Conservation (phyloP, 2,329 filamentous ascomycete genomes). For the Xylaria digitata region DNA sequence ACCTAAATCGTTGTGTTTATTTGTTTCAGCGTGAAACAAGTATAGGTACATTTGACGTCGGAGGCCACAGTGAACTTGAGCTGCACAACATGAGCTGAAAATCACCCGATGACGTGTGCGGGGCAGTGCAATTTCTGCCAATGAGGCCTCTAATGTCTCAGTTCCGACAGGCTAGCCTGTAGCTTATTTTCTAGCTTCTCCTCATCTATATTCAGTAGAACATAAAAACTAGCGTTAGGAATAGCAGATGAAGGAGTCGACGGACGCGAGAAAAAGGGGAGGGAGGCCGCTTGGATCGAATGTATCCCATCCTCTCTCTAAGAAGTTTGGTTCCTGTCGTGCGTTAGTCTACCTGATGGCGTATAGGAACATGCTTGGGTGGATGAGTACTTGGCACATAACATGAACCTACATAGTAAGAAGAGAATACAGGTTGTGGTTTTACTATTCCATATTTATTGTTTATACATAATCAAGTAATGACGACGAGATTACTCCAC, state of each 20-base stretch:
- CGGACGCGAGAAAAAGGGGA: too few species aligned
- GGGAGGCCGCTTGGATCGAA: too few species aligned
- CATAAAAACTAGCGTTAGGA: background rate
- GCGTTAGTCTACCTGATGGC: background rate
- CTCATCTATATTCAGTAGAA: background rate
- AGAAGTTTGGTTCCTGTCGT: background rate
- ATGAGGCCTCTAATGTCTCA: conserved; percentile 3
- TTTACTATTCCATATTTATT: background rate
- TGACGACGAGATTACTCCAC: background rate
- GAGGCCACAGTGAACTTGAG: background rate
- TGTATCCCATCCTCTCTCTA: too few species aligned
- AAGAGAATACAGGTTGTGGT: background rate
- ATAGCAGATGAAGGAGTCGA: background rate
- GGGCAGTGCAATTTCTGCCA: conserved; percentile 35
- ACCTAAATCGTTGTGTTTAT: conserved; percentile 3
- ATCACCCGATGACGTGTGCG: conserved; percentile 47
- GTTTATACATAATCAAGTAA: background rate
- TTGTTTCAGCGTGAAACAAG: conserved; percentile 34
- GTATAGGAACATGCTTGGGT: background rate
- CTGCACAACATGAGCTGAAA: conserved; percentile 29
- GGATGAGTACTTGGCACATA: too few species aligned
- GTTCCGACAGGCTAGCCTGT: background rate
- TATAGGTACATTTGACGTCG: conserved; percentile 6
- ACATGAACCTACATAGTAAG: too few species aligned
- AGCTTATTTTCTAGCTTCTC: conserved; percentile 1